A percentile compares a stretch with the other conserved stretches of the same genome.
These are phyloP conservation scores for Fusarium xyrophilum DNA, from an alignment of 2,329 filamentous ascomycete genomes.

Conservation along the genomic window DNA sequence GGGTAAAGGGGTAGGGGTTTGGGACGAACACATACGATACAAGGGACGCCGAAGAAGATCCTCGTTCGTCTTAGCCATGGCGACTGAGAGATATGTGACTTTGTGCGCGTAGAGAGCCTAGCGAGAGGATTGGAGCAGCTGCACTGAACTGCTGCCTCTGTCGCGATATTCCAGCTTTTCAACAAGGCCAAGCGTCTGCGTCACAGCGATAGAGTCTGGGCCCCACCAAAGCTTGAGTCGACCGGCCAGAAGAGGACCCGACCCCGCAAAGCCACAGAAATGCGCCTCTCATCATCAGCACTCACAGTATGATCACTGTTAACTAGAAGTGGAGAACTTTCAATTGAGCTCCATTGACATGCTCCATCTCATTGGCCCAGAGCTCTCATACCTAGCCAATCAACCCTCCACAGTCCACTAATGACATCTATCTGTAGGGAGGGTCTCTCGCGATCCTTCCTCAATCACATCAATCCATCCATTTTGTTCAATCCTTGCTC, in stretches of 20 bases:
- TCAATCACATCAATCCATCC: neutral
- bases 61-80: constrained; percentile 52
- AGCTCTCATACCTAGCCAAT: neutral
- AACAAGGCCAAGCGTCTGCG: constrained; percentile 17
- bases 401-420: neutral
- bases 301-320: neutral
- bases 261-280: constrained; percentile 3
- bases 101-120: neutral
- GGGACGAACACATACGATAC: constrained; percentile 51
- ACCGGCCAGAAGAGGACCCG: constrained; percentile 20
- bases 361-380: neutral
- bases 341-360: neutral
- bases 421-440: no score
- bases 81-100: neutral
- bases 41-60: constrained; percentile 59
- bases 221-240: constrained; percentile 31
- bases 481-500: neutral
- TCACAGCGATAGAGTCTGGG: constrained; percentile 16
- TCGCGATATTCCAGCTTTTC: constrained; percentile 29
- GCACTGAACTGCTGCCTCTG: neutral
- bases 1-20: constrained; percentile 15
- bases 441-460: neutral
- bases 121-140: neutral
- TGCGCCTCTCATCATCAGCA: no score
- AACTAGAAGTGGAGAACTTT: neutral